phyloP scores from a whole-genome alignment of 768 basidiomycete species.

The Phallus indusiatus region DNA sequence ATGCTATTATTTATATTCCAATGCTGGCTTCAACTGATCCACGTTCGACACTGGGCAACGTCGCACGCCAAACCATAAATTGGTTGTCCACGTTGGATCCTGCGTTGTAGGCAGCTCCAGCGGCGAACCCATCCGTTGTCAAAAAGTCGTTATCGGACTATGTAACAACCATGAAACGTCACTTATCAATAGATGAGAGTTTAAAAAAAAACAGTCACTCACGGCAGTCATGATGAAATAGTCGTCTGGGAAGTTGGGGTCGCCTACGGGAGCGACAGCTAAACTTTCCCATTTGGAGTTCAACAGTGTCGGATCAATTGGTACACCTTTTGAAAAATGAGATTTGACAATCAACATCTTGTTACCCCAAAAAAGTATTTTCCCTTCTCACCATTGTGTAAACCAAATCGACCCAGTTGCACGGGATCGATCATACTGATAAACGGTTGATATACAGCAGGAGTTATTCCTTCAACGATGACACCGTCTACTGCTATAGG shows the following conservation, averaged over 20 bases:
- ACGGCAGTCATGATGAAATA: conserved; percentile 60
- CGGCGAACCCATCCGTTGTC: conserved; percentile 41
- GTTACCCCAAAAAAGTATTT: conserved; percentile 72
- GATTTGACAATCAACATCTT: conserved; percentile 33
- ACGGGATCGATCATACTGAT: conserved; percentile 42
- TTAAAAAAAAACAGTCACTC: conserved; percentile 18
- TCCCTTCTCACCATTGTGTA: conserved; percentile 48
- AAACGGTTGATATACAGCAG: conserved; percentile 48
- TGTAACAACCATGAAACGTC: background rate
- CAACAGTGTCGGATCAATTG: conserved; percentile 42
- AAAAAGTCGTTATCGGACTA: conserved; percentile 60
- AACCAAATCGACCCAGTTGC: conserved; percentile 50
- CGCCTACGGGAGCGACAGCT: conserved; percentile 45
- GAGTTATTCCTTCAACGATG: conserved; percentile 35
- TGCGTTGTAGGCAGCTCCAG: conserved; percentile 42
- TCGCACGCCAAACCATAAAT: conserved; percentile 52
- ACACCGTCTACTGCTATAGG: conserved; percentile 43
- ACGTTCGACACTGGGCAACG: conserved; percentile 30
- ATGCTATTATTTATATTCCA: conserved; percentile 5
- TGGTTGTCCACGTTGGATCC: conserved; percentile 52
- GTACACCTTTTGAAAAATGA: conserved; percentile 27
- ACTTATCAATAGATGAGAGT: background rate
- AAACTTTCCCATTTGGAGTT: conserved; percentile 62
- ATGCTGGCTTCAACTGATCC: conserved; percentile 13
- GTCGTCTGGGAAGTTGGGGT: conserved; percentile 46